Percentiles rank a stretch among this genome's conserved stretches.
Conservation (phyloP, 306 rosid species). For the Pachyrhizus erosus region DNA sequence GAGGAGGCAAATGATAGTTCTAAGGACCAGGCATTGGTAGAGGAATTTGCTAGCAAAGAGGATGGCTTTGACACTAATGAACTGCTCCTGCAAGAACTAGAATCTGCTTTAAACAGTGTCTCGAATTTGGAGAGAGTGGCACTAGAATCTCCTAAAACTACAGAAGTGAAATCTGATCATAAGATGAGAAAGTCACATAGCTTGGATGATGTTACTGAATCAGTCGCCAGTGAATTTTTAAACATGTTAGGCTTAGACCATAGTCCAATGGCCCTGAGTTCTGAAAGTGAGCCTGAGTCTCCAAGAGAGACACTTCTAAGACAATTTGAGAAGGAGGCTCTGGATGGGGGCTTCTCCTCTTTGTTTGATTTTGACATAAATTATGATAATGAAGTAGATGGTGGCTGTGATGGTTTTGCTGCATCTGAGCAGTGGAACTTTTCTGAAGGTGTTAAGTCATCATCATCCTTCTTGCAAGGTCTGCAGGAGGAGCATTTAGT, state of each 20-base stretch:
- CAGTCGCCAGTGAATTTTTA: constrained; percentile 78
- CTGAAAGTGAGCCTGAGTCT: constrained; percentile 82
- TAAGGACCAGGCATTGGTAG: constrained; percentile 43
- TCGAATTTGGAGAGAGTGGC: constrained; percentile 68
- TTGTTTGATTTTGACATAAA: constrained; percentile 65
- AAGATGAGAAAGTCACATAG: constrained; percentile 51
- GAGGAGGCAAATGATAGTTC: constrained; percentile 43
- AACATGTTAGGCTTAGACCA: constrained; percentile 68
- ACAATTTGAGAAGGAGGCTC: constrained; percentile 85
- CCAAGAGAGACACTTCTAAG: constrained; percentile 86
- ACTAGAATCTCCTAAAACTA: constrained; percentile 63
- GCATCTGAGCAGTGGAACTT: constrained; percentile 54
- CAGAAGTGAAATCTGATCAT: constrained; percentile 44
- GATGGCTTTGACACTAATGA: constrained; percentile 59
- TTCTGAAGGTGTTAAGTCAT: constrained; percentile 56
- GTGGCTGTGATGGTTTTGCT: constrained; percentile 43
- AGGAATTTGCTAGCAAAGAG: constrained; percentile 44
- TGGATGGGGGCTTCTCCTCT: constrained; percentile 72
- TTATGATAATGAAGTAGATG: constrained; percentile 50
- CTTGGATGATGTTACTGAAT: constrained; percentile 75
- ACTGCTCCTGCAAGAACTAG: constrained; percentile 73
- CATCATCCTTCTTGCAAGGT: constrained; percentile 61
- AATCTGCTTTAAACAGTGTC: constrained; percentile 69
- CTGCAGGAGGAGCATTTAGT: constrained; percentile 57
- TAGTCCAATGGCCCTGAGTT: constrained; percentile 60